Evolutionary conservation across 345 rosid genomes (phyloP), one percentile per base, ranked within the genome.

Genomic region (Rhodamnia argentea): DNA sequence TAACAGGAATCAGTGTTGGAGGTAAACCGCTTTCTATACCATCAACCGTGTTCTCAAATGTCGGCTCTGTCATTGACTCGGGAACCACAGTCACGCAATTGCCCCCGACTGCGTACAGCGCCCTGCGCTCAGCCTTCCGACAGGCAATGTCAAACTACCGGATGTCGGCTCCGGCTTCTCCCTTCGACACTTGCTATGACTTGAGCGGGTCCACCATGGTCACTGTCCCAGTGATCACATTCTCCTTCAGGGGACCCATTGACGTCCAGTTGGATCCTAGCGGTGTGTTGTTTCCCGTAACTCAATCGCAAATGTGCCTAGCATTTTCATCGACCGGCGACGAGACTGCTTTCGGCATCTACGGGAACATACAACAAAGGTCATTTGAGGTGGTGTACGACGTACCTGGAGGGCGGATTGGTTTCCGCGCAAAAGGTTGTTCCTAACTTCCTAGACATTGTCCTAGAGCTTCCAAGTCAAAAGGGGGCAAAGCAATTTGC

Each of bases 21-120:
- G 84, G 84, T 51, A 87, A 76, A 29, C 86, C 23, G 4, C 81
- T 87, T 4, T 16, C 86, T 51, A 84, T 87, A 42, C 51, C 88
- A 2, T 52, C 81, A 18, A 62, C 86, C 5, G 24, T 83, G 74
- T 83, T 44, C 82, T 83, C 85, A 5, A 60, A 7, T 27, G 55
- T 82, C 11, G 55, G 56, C 86, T 51, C 86, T 18, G 9, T 84
- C 81, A 59, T 84, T 2, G 86, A 84, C 81, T 59, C 86, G 10
- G 82, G 86, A 42, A 84, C 86, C 13, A 74, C 62, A 2, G 16
- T 62, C 56, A 84, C 86, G 4, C 82, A 50, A 13, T 37, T 84
- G 82, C 86, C 86, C 50, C 82, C 42, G 15, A 47, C 81, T 1
- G 86, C 78, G 4, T 64, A 62, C 40, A 22, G 29, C 5, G 82